Evolutionary conservation across 179 eudicot species (phyloP), one percentile per base, ranked within the genome.

Genomic region (Drosera spatulata): DNA sequence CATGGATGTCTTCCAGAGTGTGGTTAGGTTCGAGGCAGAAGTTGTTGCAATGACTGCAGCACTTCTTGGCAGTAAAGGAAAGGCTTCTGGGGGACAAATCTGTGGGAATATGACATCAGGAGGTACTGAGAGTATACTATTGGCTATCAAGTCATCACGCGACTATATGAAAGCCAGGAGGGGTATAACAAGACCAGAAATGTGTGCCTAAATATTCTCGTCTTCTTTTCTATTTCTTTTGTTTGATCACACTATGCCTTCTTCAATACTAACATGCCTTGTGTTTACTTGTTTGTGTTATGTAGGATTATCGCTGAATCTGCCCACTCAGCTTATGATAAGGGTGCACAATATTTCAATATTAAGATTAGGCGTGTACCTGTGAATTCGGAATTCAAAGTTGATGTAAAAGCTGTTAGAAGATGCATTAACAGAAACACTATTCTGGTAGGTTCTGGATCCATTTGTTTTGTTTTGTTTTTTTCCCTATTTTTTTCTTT

Each of bases 61-160:
- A 49, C 70, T 93, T 44, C 84, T 93, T 56, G 96, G 97, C 22
- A 79, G 90, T 71, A 84, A 81, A 71, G 88, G 82, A 60, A 85
- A 81, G 76, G 74, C 78, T 50, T 83, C 90, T 61, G 99, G 95
- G 33, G 97, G 95, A 63, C 86, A 86, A 69, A 69, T 90, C 40
- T 93, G 99, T 80, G 99, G 99, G 61, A 93, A 93, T 66, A 93
- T 93, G 99, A 93, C 99, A 50, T 93, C 99, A 61, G 97, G 99
- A 6, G 99, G 99, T 65, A 89, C 97, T 4, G 99, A 93, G 77
- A 93, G 99, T 75, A 93, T 93, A 70, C 68, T 93, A 59, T 41
- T 93, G 70, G 99, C 99, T 47, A 81, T 90, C 53, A 93, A 93
- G 72, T 68, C 97, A 11, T 86, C 99, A 58, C 99, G 99, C 43